Percentiles rank a stretch among this genome's conserved stretches.
phyloP scores from a whole-genome alignment of 345 rosid genomes.

The Eucalyptus tenuipes region DNA sequence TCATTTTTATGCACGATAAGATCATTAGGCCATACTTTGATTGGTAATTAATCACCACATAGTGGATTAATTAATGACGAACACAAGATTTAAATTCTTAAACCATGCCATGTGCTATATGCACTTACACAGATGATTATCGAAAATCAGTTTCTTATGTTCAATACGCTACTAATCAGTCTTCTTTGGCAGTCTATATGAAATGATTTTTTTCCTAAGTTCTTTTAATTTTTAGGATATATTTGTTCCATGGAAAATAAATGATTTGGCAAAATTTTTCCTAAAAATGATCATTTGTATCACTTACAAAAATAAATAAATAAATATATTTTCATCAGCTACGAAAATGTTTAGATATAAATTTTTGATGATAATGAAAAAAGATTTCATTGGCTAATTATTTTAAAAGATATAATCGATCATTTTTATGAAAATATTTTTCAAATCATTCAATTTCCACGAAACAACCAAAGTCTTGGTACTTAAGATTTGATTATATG shows the following conservation, averaged over 20 bases:
- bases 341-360: too few species aligned
- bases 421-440: too few species aligned
- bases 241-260: too few species aligned
- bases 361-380: too few species aligned
- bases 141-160: neutral
- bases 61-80: neutral
- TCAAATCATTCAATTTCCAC: too few species aligned
- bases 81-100: neutral
- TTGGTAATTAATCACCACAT: neutral
- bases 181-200: neutral
- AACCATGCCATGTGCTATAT: neutral
- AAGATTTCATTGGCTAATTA: too few species aligned
- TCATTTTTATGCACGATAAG: neutral
- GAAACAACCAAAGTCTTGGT: rapidly evolving
- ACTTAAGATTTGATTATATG: neutral
- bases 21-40: neutral
- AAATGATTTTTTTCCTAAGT: neutral
- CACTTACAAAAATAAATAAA: too few species aligned
- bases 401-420: too few species aligned
- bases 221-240: neutral
- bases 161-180: neutral
- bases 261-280: too few species aligned
- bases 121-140: neutral
- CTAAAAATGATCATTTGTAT: too few species aligned
- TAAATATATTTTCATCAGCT: too few species aligned